Evolutionary conservation across 257 asterid species (phyloP).

Genomic region (Haberlea rhodopensis): DNA sequence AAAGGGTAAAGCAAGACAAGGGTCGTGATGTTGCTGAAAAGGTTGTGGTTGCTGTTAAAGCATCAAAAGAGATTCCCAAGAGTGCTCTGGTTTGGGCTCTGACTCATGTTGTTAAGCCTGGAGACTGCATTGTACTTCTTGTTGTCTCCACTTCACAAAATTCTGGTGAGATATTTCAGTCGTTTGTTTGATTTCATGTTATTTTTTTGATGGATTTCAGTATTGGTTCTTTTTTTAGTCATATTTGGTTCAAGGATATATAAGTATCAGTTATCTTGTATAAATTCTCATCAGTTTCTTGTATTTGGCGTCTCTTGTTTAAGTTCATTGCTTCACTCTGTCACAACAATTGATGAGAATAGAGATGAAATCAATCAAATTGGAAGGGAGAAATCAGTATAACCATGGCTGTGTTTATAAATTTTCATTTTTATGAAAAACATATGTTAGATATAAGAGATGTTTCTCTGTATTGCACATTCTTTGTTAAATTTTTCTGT

Average conservation of each 20-base stretch:
- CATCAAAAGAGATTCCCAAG: conserved; percentile 89
- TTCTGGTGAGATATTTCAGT: conserved; percentile 51
- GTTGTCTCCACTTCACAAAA: conserved; percentile 72
- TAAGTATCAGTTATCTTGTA: not conserved
- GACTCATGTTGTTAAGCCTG: conserved; percentile 98
- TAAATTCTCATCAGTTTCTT: not conserved
- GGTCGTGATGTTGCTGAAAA: conserved; percentile 63
- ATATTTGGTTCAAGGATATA: conserved; percentile 39
- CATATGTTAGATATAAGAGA: not conserved
- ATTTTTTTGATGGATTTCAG: not conserved
- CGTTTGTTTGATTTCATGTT: conserved; percentile 2
- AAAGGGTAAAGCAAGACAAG: conserved; percentile 55
- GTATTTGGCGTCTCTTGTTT: not conserved
- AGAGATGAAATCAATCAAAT: not conserved
- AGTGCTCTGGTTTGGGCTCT: conserved; percentile 93
- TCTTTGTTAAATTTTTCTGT: too few species aligned
- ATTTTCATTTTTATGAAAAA: too few species aligned
- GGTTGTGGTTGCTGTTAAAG: conserved; percentile 96
- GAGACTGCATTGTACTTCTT: conserved; percentile 91
- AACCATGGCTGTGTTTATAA: too few species aligned
- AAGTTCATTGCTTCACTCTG: not conserved
- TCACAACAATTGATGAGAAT: too few species aligned
- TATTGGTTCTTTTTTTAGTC: not conserved
- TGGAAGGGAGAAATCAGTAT: too few species aligned
- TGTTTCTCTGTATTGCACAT: too few species aligned